Evolutionary conservation across 805 yeast species (phyloP).

Genomic region (Metschnikowia baotianmanensis): DNA sequence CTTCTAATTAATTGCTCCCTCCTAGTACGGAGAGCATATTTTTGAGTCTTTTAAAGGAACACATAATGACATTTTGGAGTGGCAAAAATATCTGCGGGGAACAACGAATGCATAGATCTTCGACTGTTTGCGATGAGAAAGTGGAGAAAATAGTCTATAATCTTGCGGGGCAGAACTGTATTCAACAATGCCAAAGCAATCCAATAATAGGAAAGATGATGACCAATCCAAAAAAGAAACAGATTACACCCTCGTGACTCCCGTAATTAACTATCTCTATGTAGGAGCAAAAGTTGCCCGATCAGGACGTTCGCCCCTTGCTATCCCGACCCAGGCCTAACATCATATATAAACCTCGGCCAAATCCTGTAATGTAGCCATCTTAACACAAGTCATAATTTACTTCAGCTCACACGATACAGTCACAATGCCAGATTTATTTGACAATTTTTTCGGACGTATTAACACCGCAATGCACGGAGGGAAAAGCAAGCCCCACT

Average conservation of each 20-base stretch:
- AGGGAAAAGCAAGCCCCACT: conserved; percentile 33
- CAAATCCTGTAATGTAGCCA: no score
- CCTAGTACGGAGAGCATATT: no score
- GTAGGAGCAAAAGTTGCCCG: no score
- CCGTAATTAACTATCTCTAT: neutral
- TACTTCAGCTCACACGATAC: neutral
- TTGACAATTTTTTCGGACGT: conserved; percentile 38
- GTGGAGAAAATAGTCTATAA: neutral
- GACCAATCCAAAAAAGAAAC: neutral
- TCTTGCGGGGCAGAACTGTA: conserved; percentile 5
- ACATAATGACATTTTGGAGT: neutral
- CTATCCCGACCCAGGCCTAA: no score
- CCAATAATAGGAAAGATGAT: neutral
- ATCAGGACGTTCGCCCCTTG: no score
- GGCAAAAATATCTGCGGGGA: neutral
- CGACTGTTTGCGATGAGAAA: neutral
- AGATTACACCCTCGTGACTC: conserved; percentile 1
- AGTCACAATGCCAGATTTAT: conserved; percentile 32
- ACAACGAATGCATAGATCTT: neutral
- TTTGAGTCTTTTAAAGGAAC: no score
- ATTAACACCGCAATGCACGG: conserved; percentile 32
- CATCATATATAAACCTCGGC: no score
- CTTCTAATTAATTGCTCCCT: no score
- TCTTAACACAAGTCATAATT: no score
- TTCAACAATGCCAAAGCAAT: neutral